Conservation (phyloP, 2,329 filamentous ascomycete genomes). For the Penicillium sp. region DNA sequence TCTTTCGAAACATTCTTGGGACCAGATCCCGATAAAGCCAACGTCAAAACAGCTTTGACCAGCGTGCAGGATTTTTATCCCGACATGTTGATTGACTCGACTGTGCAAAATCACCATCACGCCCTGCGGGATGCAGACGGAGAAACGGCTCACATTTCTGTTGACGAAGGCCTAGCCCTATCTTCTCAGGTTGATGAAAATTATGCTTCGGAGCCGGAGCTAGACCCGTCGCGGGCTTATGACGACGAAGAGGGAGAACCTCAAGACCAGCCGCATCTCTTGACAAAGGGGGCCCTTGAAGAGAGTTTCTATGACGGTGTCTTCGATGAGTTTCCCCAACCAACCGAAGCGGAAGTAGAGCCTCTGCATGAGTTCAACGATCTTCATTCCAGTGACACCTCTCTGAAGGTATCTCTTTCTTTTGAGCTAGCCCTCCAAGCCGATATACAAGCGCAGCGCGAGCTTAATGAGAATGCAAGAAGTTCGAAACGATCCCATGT, state of each 20-base stretch:
- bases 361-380: neutral
- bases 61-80: constrained; percentile 88
- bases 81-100: constrained; percentile 55
- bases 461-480: neutral
- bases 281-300: constrained; percentile 19
- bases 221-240: constrained; percentile 31
- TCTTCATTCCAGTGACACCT: neutral
- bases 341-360: constrained; percentile 1
- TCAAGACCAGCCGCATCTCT: neutral
- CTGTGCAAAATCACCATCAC: constrained; percentile 22
- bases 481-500: constrained; percentile 10
- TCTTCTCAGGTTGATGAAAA: constrained; percentile 49
- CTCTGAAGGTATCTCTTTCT: neutral
- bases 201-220: constrained; percentile 49
- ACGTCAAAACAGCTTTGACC: constrained; percentile 75
- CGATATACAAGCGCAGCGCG: neutral
- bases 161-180: constrained; percentile 66
- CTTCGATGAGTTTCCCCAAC: constrained; percentile 23
- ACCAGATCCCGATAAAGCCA: constrained; percentile 55
- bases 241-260: constrained; percentile 26
- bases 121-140: constrained; percentile 15
- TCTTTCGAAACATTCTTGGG: constrained; percentile 70
- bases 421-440: neutral
- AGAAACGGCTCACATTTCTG: constrained; percentile 50
- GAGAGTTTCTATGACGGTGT: constrained; percentile 32